Conservation (phyloP, 371 early-diverging fungal genomes). For the Apophysomyces elegans region DNA sequence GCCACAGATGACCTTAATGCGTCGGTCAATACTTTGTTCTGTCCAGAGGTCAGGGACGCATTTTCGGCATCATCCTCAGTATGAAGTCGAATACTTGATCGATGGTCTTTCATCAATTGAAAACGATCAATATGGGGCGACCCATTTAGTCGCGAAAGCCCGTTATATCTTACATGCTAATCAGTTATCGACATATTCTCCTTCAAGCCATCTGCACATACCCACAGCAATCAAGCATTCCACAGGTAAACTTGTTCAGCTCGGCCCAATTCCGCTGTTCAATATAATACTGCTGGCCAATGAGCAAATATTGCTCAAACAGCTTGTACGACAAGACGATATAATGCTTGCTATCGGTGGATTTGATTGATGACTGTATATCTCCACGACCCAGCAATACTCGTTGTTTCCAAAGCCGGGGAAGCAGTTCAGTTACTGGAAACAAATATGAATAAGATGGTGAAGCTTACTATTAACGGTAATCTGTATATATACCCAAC, state of each 20-base stretch:
- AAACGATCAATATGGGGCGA: constrained; percentile 40
- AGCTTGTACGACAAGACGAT: constrained; percentile 41
- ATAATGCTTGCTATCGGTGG: constrained; percentile 48
- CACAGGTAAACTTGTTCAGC: constrained; percentile 39
- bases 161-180: constrained; percentile 25
- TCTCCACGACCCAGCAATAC: constrained; percentile 38
- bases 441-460: no score
- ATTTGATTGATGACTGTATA: constrained; percentile 39
- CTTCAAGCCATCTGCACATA: constrained; percentile 11
- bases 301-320: constrained; percentile 47
- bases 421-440: constrained; percentile 46
- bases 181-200: not conserved
- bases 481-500: constrained; percentile 21
- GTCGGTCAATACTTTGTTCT: constrained; percentile 7
- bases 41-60: not conserved
- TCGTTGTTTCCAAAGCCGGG: constrained; percentile 48
- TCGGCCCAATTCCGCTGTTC: constrained; percentile 42
- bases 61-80: constrained; percentile 16
- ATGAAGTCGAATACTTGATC: constrained; percentile 36
- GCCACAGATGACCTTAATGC: constrained; percentile 27
- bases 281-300: constrained; percentile 50
- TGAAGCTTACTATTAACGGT: no score
- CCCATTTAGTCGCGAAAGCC: constrained; percentile 32
- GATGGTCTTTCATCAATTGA: constrained; percentile 42
- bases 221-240: constrained; percentile 48